These are phyloP conservation scores for Steccherinum ochraceum DNA, from an alignment of 768 basidiomycete species.

Conservation along the genomic window DNA sequence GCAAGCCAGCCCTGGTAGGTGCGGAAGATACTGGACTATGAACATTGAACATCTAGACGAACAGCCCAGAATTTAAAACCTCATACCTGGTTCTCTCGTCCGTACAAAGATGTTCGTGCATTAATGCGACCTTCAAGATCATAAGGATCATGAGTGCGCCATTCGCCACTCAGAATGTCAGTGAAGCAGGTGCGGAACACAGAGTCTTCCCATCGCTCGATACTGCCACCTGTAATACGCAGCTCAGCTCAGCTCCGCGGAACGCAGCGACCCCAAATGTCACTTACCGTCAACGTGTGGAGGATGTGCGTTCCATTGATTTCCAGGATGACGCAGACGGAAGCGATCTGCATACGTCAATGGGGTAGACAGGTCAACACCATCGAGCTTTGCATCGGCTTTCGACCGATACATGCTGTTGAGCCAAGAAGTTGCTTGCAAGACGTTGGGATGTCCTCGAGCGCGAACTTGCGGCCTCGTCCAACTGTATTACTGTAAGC, in stretches of 20 bases:
- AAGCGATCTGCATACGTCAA: slow-evolving; percentile 70
- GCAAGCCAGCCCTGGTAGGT: slow-evolving; percentile 79
- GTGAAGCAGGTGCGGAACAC: slow-evolving; percentile 52
- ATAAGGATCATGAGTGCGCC: slow-evolving; percentile 63
- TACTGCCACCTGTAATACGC: slow-evolving; percentile 53
- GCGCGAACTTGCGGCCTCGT: slow-evolving; percentile 57
- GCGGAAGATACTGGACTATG: slow-evolving; percentile 19
- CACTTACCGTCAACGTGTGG: slow-evolving; percentile 43
- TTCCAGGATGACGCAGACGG: slow-evolving; percentile 65
- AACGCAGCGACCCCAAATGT: background rate
- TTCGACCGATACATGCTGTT: slow-evolving; percentile 57
- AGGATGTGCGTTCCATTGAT: slow-evolving; percentile 45
- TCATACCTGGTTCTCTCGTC: slow-evolving; percentile 43
- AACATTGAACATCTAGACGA: background rate
- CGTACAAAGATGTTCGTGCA: slow-evolving; percentile 60
- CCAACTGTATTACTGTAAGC: too few species aligned
- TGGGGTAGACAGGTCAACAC: slow-evolving; percentile 55
- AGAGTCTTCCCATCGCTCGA: slow-evolving; percentile 72
- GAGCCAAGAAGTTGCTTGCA: slow-evolving; percentile 50
- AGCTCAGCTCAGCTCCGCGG: background rate
- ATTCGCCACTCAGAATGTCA: slow-evolving; percentile 55
- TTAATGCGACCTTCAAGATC: slow-evolving; percentile 52
- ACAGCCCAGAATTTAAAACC: background rate
- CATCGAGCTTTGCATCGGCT: slow-evolving; percentile 31
- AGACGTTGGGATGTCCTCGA: slow-evolving; percentile 58